Evolutionary conservation across 805 yeast genomes (phyloP).

Genomic region (Wickerhamiella nectarea): DNA sequence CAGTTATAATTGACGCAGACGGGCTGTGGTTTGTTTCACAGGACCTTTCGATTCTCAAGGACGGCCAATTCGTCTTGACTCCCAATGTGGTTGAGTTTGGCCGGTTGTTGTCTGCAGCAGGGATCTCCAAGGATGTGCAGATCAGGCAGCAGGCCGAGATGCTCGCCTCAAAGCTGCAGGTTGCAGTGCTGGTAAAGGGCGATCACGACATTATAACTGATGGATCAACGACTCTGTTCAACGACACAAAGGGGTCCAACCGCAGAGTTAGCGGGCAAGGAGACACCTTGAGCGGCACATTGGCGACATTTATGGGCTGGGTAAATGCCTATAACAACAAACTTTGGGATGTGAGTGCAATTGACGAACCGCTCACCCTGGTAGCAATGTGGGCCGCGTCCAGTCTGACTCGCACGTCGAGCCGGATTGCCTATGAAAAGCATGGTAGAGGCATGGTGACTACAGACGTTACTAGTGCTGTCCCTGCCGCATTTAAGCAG

Average conservation of each 20-base stretch:
- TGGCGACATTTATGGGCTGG: conserved; percentile 80
- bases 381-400: conserved; percentile 64
- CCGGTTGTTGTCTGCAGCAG: conserved; percentile 44
- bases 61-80: conserved; percentile 55
- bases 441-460: conserved; percentile 77
- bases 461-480: conserved; percentile 55
- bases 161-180: conserved; percentile 39
- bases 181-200: conserved; percentile 67
- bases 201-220: conserved; percentile 46
- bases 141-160: conserved; percentile 24
- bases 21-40: conserved; percentile 55
- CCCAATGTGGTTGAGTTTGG: conserved; percentile 82
- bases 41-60: conserved; percentile 40
- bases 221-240: conserved; percentile 32
- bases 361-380: conserved; percentile 24
- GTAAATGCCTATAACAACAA: conserved; percentile 45
- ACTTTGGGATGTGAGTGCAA: conserved; percentile 41
- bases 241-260: conserved; percentile 45
- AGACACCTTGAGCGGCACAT: conserved; percentile 73
- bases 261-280: conserved; percentile 96
- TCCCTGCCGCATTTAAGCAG: conserved; percentile 49
- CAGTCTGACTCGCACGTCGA: conserved; percentile 49
- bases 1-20: conserved; percentile 84
- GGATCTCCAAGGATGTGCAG: conserved; percentile 14
- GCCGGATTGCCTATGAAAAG: conserved; percentile 46